These are phyloP conservation scores for Chytridium lagenaria DNA, from an alignment of 371 early-diverging fungal species.

Conservation along the genomic window DNA sequence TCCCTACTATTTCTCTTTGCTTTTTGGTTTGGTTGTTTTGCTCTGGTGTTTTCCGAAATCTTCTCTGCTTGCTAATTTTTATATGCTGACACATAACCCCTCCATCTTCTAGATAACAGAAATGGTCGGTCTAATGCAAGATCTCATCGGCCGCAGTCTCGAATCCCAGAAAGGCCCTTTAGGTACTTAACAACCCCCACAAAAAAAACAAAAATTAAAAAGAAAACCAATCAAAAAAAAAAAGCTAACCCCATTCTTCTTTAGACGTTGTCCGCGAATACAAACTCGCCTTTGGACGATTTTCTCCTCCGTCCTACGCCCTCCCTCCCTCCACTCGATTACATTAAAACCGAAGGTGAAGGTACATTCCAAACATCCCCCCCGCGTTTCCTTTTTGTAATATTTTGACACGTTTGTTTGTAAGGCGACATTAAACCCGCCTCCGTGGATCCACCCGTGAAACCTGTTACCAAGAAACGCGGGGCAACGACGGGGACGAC, in stretches of 20 bases:
- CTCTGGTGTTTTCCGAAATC: not conserved
- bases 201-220: not conserved
- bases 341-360: no score
- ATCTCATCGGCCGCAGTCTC: not conserved
- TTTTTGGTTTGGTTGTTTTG: not conserved
- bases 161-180: not conserved
- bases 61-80: not conserved
- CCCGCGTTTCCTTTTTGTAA: no score
- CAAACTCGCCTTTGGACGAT: not conserved
- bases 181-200: not conserved
- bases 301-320: no score
- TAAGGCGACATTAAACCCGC: no score
- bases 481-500: no score
- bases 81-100: not conserved
- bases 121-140: constrained; percentile 9
- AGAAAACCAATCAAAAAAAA: not conserved
- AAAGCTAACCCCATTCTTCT: not conserved
- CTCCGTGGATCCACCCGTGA: no score
- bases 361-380: no score
- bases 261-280: constrained; percentile 11
- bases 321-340: no score
- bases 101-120: constrained; percentile 12
- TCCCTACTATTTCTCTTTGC: no score
- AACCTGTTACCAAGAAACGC: no score
- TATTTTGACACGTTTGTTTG: no score